These are phyloP conservation scores for Petunia hybrid DNA, from an alignment of 305 asterid genomes.

Conservation along the genomic window DNA sequence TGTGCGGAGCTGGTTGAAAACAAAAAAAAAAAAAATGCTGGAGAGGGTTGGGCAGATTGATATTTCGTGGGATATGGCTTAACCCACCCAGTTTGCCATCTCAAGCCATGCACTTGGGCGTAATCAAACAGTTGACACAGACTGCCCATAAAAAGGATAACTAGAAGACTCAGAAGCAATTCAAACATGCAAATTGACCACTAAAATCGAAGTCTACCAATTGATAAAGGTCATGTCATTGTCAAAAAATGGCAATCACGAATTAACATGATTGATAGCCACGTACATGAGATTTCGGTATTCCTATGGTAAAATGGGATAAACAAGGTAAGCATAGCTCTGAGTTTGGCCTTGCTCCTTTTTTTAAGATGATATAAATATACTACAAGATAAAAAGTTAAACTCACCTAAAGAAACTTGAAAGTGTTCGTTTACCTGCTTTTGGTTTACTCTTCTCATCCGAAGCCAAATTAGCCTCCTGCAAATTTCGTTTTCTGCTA, in stretches of 20 bases:
- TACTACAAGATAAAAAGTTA: slow-evolving; percentile 5
- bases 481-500: neutral
- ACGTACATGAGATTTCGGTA: slow-evolving; percentile 8
- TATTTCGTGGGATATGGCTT: no score
- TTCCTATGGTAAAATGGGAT: neutral
- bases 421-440: slow-evolving; percentile 39
- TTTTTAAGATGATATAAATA: neutral
- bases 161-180: neutral
- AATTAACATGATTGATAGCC: neutral
- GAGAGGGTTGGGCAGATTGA: no score
- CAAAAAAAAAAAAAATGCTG: no score
- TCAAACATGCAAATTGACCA: neutral
- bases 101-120: neutral
- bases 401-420: slow-evolving; percentile 47
- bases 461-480: neutral
- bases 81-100: no score
- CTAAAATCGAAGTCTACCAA: neutral
- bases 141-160: neutral
- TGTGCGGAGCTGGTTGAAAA: no score
- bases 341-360: neutral
- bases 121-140: neutral
- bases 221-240: neutral
- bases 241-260: neutral
- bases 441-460: slow-evolving; percentile 35
- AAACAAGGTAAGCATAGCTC: slow-evolving; percentile 15